Conservation (phyloP, 768 basidiomycete genomes). For the Suillus occidentalis region DNA sequence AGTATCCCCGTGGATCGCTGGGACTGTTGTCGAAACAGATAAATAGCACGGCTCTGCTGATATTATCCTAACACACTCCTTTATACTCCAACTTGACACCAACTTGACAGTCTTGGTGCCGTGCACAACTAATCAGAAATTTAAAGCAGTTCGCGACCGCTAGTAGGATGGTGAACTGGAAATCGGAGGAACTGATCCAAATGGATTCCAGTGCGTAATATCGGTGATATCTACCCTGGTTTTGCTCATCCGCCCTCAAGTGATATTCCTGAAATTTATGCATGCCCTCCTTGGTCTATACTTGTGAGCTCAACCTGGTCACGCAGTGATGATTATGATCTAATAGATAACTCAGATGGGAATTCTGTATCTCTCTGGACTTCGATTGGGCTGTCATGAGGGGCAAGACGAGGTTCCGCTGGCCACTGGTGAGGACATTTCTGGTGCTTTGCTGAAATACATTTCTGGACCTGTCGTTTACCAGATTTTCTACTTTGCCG, state of each 20-base stretch:
- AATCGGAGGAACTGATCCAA: slow-evolving; percentile 37
- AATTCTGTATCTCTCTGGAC: slow-evolving; percentile 40
- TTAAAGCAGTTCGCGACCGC: not conserved
- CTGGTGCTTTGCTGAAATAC: not conserved
- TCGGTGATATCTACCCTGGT: not conserved
- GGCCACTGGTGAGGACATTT: slow-evolving; percentile 43
- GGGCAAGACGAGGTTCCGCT: slow-evolving; percentile 43
- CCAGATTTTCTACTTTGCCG: slow-evolving; percentile 46
- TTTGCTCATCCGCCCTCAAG: slow-evolving; percentile 22
- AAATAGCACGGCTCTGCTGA: not conserved
- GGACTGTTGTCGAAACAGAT: not conserved
- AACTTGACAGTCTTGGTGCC: slow-evolving; percentile 1
- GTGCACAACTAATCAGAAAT: not conserved
- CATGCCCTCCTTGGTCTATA: slow-evolving; percentile 47
- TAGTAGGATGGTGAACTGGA: slow-evolving; percentile 41
- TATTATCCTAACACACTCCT: not conserved
- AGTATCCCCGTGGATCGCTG: not conserved
- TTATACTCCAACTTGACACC: slow-evolving; percentile 2
- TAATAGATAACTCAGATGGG: slow-evolving; percentile 37
- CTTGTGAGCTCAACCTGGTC: slow-evolving; percentile 33
- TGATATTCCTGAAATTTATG: slow-evolving; percentile 40
- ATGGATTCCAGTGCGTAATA: slow-evolving; percentile 37
- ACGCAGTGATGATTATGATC: not conserved
- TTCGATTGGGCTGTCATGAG: slow-evolving; percentile 44
- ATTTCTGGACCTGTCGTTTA: slow-evolving; percentile 10